Conservation (phyloP, 805 yeast species). For the Saccharomycopsis malanga region DNA sequence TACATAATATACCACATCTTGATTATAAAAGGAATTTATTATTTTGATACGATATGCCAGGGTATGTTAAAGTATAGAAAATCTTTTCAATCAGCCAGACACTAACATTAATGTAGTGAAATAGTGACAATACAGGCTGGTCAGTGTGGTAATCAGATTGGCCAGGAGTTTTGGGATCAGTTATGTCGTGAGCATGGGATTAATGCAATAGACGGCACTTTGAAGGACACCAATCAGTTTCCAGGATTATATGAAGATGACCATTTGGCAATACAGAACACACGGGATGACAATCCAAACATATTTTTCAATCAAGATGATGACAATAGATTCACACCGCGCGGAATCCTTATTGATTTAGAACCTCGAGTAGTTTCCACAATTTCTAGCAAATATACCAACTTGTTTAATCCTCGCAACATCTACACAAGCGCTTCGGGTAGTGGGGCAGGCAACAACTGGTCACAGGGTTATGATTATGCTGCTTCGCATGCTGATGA, state of each 20-base stretch:
- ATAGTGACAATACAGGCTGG: constrained; percentile 68
- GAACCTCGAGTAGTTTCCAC: constrained; percentile 84
- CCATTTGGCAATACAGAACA: constrained; percentile 7
- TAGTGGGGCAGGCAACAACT: constrained; percentile 91
- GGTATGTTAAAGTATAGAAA: no score
- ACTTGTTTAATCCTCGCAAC: constrained; percentile 78
- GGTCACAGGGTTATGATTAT: constrained; percentile 84
- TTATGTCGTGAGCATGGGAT: constrained; percentile 84
- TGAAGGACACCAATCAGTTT: constrained; percentile 27
- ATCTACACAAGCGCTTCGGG: constrained; percentile 75
- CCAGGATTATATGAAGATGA: background rate
- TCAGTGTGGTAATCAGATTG: constrained; percentile 96
- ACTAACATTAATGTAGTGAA: constrained; percentile 42
- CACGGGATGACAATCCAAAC: constrained; percentile 65
- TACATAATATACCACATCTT: no score
- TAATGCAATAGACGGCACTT: constrained; percentile 48
- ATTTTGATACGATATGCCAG: no score
- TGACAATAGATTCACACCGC: constrained; percentile 74
- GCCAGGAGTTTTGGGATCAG: constrained; percentile 88
- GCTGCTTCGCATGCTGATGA: constrained; percentile 65
- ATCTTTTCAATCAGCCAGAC: no score
- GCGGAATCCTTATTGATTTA: constrained; percentile 77
- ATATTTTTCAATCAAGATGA: constrained; percentile 76
- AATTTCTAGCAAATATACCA: constrained; percentile 44
- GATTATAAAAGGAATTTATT: no score